Evolutionary conservation across 2,329 filamentous ascomycete species (phyloP).

Genomic region (Pseudocercospora musae): DNA sequence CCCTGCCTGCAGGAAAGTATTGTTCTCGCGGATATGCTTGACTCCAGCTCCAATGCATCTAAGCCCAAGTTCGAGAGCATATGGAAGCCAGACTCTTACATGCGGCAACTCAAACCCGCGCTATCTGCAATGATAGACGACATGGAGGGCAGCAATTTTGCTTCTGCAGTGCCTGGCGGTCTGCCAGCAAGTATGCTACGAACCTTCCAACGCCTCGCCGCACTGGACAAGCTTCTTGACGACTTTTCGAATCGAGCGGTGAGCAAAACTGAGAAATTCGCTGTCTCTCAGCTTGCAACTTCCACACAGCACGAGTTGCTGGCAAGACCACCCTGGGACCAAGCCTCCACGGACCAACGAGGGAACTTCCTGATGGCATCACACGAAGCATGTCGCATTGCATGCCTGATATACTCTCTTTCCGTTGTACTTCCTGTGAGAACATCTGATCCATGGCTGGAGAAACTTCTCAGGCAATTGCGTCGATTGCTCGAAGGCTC

Average conservation of each 20-base stretch:
- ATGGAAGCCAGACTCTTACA: neutral
- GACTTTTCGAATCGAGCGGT: constrained; percentile 7
- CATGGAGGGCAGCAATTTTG: constrained; percentile 8
- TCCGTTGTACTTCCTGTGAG: constrained; percentile 12
- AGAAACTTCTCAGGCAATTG: constrained; percentile 10
- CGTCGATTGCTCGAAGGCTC: neutral
- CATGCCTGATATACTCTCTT: constrained; percentile 12
- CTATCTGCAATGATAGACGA: neutral
- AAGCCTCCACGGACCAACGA: neutral
- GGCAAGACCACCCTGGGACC: constrained; percentile 3
- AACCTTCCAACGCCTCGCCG: neutral
- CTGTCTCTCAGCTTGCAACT: constrained; percentile 4
- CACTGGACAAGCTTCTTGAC: constrained; percentile 14
- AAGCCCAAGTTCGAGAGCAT: constrained; percentile 10
- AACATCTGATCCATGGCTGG: constrained; percentile 10
- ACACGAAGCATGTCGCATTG: constrained; percentile 7
- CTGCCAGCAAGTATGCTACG: neutral
- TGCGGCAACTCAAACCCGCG: constrained; percentile 1
- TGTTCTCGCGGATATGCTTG: constrained; percentile 10
- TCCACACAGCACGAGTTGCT: constrained; percentile 14
- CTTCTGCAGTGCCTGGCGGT: neutral
- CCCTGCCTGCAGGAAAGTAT: constrained; percentile 12
- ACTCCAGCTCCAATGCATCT: constrained; percentile 6
- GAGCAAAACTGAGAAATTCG: constrained; percentile 4
- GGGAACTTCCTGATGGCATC: neutral